A percentile compares a stretch with the other conserved stretches of the same genome.
These are phyloP conservation scores for Neurospora crassa DNA, from an alignment of 2,329 filamentous ascomycete species.

Conservation along the genomic window DNA sequence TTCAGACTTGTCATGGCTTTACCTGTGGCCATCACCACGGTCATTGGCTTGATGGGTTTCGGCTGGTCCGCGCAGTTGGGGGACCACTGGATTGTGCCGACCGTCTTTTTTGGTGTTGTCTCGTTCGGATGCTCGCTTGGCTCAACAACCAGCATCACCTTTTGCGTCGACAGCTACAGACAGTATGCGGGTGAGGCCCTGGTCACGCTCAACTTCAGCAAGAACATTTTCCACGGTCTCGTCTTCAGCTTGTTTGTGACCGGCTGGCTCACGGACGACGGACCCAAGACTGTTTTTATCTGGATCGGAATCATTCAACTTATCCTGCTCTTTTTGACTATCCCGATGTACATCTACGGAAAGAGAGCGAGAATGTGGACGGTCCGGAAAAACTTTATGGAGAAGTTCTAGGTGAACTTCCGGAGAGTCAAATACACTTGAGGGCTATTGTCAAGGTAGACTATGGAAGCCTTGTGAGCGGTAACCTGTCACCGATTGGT, in stretches of 20 bases:
- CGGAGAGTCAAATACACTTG: neutral
- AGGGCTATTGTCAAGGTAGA: neutral
- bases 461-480: neutral
- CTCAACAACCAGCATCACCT: slow-evolving; percentile 86
- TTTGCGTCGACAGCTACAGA: slow-evolving; percentile 85
- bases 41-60: slow-evolving; percentile 85
- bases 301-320: slow-evolving; percentile 82
- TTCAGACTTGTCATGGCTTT: slow-evolving; percentile 83
- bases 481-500: neutral
- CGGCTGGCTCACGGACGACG: slow-evolving; percentile 67
- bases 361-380: slow-evolving; percentile 94
- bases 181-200: slow-evolving; percentile 91
- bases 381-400: slow-evolving; percentile 75
- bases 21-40: slow-evolving; percentile 68
- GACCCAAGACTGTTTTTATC: slow-evolving; percentile 69
- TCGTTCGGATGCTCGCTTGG: slow-evolving; percentile 89
- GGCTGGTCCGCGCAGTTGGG: slow-evolving; percentile 77
- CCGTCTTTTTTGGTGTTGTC: slow-evolving; percentile 83
- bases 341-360: slow-evolving; percentile 91
- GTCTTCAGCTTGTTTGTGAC: slow-evolving; percentile 85
- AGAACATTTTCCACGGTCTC: slow-evolving; percentile 87
- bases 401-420: slow-evolving; percentile 39
- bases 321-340: slow-evolving; percentile 59
- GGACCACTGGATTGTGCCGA: slow-evolving; percentile 84
- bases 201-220: slow-evolving; percentile 88